phyloP scores from a whole-genome alignment of 441 rosid genomes.

The Pelargonium myrrhifolium region DNA sequence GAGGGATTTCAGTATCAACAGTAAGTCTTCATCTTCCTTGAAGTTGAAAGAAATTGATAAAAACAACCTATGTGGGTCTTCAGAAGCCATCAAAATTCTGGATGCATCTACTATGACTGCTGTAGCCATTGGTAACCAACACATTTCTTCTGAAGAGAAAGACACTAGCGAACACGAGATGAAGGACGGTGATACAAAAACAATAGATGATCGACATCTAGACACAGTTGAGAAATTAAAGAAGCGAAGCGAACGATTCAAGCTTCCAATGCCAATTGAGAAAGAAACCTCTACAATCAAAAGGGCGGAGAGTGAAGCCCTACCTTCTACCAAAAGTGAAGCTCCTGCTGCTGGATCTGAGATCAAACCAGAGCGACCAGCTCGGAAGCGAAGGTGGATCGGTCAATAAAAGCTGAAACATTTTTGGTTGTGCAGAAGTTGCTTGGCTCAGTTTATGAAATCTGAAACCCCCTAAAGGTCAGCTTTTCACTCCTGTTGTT shows the following conservation, averaged over 20 bases:
- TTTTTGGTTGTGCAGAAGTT: no score
- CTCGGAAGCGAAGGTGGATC: slow-evolving; percentile 84
- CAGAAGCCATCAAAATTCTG: slow-evolving; percentile 28
- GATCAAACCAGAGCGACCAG: slow-evolving; percentile 81
- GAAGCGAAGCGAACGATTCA: slow-evolving; percentile 96
- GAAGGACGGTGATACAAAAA: slow-evolving; percentile 49
- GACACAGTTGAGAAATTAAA: slow-evolving; percentile 96
- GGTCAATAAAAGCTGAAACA: slow-evolving; percentile 22
- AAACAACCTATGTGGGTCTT: no score
- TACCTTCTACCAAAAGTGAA: slow-evolving; percentile 49
- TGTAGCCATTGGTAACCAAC: no score
- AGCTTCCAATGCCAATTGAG: slow-evolving; percentile 85
- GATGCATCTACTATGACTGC: slow-evolving; percentile 35
- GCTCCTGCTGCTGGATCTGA: slow-evolving; percentile 42
- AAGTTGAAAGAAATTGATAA: no score
- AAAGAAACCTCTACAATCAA: slow-evolving; percentile 53
- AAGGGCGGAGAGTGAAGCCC: slow-evolving; percentile 54
- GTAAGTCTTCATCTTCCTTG: slow-evolving; percentile 54
- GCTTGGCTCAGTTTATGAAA: no score
- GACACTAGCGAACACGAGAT: slow-evolving; percentile 39
- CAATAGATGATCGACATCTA: slow-evolving; percentile 61
- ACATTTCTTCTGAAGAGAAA: slow-evolving; percentile 27
- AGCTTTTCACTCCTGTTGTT: no score
- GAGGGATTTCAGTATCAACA: slow-evolving; percentile 53
- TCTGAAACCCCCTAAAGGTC: no score